phyloP scores from a whole-genome alignment of 352 stramenopile genomes.

The Phytopythium montanum region DNA sequence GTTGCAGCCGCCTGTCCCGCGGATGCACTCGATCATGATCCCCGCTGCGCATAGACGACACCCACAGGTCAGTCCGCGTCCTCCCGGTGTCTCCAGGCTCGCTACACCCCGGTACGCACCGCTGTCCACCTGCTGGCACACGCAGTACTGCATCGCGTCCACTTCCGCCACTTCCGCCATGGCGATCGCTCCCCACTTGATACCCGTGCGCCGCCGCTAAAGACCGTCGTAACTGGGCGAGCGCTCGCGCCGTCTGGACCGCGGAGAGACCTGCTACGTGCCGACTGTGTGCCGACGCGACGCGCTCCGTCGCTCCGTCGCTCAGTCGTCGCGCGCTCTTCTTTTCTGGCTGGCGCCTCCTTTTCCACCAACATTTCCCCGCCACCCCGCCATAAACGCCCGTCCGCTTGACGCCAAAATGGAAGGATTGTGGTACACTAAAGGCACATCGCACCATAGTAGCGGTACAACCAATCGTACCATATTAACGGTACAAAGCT shows the following conservation, averaged over 20 bases:
- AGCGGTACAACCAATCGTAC: background rate
- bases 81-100: background rate
- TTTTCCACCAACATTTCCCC: conserved; percentile 5
- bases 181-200: background rate
- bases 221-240: no score
- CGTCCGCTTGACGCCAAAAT: no score
- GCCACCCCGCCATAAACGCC: background rate
- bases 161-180: conserved; percentile 33
- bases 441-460: background rate
- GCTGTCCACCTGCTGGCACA: conserved; percentile 79
- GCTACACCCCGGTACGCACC: conserved; percentile 21
- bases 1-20: conserved; percentile 86
- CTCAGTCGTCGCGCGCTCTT: conserved; percentile 7
- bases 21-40: conserved; percentile 94
- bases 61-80: background rate
- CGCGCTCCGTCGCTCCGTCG: no score
- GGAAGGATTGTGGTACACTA: no score
- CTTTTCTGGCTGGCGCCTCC: background rate
- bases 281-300: no score
- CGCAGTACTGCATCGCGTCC: conserved; percentile 71
- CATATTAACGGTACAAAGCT: background rate
- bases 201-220: no score
- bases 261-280: no score
- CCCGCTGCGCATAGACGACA: conserved; percentile 25
- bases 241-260: no score